Base-by-base conservation (phyloP, 495 filamentous ascomycete genomes). In the Tuber indicum region DNA sequence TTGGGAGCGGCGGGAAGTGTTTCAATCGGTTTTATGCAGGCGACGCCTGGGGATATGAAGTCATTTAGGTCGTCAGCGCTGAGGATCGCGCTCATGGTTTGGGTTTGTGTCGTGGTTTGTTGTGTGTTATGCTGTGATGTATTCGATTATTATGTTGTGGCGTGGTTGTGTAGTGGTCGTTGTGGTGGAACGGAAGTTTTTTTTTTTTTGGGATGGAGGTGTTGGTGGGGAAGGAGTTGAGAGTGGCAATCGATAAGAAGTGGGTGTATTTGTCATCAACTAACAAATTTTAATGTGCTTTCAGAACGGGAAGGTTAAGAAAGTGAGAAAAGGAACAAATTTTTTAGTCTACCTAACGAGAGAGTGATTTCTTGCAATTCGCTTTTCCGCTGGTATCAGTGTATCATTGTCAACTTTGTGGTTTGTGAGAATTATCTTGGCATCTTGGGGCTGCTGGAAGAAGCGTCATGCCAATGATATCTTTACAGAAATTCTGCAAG, bases 21-120 rank as follows among this genome's bases (percentile, higher is more conserved):
- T 84, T 99, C 96, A 79, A 99, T 89, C 32, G 96, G 96, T 83
- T 99, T 99, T 85, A 99, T 98, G 85, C 96, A 99, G 49, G 96
- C 96, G 76, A 99, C 93, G 49, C 96, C 96, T 10, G 96, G 96
- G 45, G 92, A 94, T 83, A 99, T 99, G 86, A 99, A 99, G 87
- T 99, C 96, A 86, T 99, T 99, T 77, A 99, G 87, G 84, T 97
- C 94, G 86, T 98, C 94, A 77, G 92, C 93, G 72, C 94, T 98
- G 76, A 99, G 91, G 78, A 99, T 98, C 43, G 96, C 96, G 78
- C 92, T 95, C 95, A 98, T 98, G 75, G 84, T 87, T 83, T 58
- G 46, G 49, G 41, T 49, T 71, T 42, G 21, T 71, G 36, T 70
- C 72, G 76, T 75, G 70, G 43, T 52, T 23, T 36, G 7, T 70